Evolutionary conservation across 2,329 filamentous ascomycete species (phyloP).

Genomic region (Mycosphaerella sp.): DNA sequence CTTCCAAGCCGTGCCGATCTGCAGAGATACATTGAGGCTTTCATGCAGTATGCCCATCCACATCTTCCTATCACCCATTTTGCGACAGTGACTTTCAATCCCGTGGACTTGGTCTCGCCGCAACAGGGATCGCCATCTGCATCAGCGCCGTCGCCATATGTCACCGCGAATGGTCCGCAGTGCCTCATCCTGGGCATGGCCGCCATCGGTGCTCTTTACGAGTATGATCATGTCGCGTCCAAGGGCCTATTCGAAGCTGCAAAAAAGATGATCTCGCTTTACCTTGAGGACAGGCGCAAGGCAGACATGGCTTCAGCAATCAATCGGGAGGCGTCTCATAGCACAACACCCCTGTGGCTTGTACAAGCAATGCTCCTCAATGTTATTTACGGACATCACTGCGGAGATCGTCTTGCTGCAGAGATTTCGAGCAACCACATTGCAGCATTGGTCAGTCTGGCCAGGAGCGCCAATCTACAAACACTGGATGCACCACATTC

Average conservation of each 20-base stretch:
- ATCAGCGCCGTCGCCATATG: slow-evolving; percentile 20
- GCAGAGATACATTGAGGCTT: slow-evolving; percentile 82
- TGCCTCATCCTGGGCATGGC: slow-evolving; percentile 85
- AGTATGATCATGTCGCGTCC: slow-evolving; percentile 71
- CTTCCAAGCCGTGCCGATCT: slow-evolving; percentile 79
- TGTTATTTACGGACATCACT: slow-evolving; percentile 92
- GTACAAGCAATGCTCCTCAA: slow-evolving; percentile 97
- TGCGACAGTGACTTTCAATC: slow-evolving; percentile 83
- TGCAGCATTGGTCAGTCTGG: slow-evolving; percentile 81
- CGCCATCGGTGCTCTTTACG: slow-evolving; percentile 79
- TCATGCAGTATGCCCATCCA: slow-evolving; percentile 87
- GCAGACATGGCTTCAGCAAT: slow-evolving; percentile 64
- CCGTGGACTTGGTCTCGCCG: slow-evolving; percentile 55
- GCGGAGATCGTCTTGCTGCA: slow-evolving; percentile 80
- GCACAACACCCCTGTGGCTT: slow-evolving; percentile 75
- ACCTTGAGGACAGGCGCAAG: slow-evolving; percentile 84
- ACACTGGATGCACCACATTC: slow-evolving; percentile 28
- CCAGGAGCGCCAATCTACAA: slow-evolving; percentile 76
- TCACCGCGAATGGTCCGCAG: slow-evolving; percentile 61
- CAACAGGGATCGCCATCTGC: slow-evolving; percentile 41
- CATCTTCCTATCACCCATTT: slow-evolving; percentile 93
- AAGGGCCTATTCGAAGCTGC: slow-evolving; percentile 85
- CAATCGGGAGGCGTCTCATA: slow-evolving; percentile 38
- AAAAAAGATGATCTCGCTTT: slow-evolving; percentile 91
- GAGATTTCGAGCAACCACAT: slow-evolving; percentile 92